phyloP scores from a whole-genome alignment of 1,284 basidiomycete species.

The Paramarasmius palmivorus region DNA sequence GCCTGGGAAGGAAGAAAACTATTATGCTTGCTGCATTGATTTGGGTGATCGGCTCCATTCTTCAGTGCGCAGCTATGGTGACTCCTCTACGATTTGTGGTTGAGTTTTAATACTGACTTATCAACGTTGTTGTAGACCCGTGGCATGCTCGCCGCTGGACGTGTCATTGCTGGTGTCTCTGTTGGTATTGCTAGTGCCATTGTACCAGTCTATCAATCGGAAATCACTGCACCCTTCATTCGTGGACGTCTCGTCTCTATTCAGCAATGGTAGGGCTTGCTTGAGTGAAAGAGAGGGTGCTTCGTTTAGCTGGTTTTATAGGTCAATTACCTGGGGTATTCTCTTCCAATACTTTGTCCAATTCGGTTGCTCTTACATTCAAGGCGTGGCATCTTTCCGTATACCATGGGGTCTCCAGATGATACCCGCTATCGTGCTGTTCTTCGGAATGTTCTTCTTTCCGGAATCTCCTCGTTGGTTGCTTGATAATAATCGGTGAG shows the following conservation, averaged over 20 bases:
- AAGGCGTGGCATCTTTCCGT: constrained; percentile 70
- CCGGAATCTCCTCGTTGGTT: constrained; percentile 72
- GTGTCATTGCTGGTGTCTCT: constrained; percentile 1
- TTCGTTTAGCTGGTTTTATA: constrained; percentile 18
- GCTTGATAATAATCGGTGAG: constrained; percentile 47
- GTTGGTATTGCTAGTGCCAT: not conserved
- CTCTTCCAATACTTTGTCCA: constrained; percentile 74
- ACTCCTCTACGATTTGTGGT: constrained; percentile 20
- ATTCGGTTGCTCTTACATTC: constrained; percentile 74
- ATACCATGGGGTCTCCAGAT: constrained; percentile 80
- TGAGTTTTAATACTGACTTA: not conserved
- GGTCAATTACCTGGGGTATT: constrained; percentile 76
- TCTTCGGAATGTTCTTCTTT: constrained; percentile 65
- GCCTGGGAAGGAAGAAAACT: constrained; percentile 64
- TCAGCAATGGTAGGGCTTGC: constrained; percentile 60
- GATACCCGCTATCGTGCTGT: constrained; percentile 72
- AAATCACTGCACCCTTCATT: not conserved
- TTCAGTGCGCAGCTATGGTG: constrained; percentile 27
- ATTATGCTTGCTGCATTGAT: constrained; percentile 65
- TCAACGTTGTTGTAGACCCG: not conserved
- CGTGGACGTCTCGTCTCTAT: constrained; percentile 37
- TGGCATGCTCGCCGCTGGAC: constrained; percentile 1
- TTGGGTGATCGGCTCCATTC: constrained; percentile 46
- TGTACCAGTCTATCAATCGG: not conserved
- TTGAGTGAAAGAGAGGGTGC: too few relatives aligned